A percentile compares a stretch with the other conserved stretches of the same genome.
Conservation (phyloP, 1,139 yeast species). For the Eremothecium sinecaudum region DNA sequence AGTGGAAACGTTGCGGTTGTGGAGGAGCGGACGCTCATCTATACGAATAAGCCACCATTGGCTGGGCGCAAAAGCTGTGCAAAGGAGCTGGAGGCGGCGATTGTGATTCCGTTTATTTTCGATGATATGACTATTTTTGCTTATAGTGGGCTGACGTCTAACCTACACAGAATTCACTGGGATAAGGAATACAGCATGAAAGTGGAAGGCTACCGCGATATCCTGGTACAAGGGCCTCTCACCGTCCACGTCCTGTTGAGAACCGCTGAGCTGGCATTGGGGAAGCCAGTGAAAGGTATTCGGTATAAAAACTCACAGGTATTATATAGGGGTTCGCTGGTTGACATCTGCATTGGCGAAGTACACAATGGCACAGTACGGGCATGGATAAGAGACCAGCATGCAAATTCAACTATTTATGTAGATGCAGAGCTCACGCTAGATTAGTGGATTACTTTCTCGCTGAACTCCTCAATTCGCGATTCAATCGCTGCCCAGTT, state of each 20-base stretch:
- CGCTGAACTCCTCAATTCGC: slow-evolving; percentile 5
- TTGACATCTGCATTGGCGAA: slow-evolving; percentile 7
- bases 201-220: slow-evolving; percentile 50
- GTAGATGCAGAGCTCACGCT: slow-evolving; percentile 9
- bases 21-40: slow-evolving; percentile 33
- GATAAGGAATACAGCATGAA: slow-evolving; percentile 44
- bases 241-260: slow-evolving; percentile 50
- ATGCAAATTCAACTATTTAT: slow-evolving; percentile 7
- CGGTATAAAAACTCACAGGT: slow-evolving; percentile 21
- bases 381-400: slow-evolving; percentile 12
- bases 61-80: slow-evolving; percentile 1
- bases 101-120: slow-evolving; percentile 10
- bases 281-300: slow-evolving; percentile 9
- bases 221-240: slow-evolving; percentile 78
- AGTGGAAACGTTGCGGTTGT: slow-evolving; percentile 14
- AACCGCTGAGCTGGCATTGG: slow-evolving; percentile 33
- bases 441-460: slow-evolving; percentile 3
- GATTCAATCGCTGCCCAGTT: slow-evolving; percentile 21
- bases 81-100: slow-evolving; percentile 8
- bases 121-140: slow-evolving; percentile 37
- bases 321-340: slow-evolving; percentile 16
- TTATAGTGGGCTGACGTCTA: slow-evolving; percentile 67
- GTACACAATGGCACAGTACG: slow-evolving; percentile 3
- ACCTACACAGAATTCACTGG: slow-evolving; percentile 76
- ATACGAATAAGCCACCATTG: slow-evolving; percentile 20